These are phyloP conservation scores for Cercospora brassicicola DNA, from an alignment of 2,329 filamentous ascomycete genomes.

Conservation along the genomic window DNA sequence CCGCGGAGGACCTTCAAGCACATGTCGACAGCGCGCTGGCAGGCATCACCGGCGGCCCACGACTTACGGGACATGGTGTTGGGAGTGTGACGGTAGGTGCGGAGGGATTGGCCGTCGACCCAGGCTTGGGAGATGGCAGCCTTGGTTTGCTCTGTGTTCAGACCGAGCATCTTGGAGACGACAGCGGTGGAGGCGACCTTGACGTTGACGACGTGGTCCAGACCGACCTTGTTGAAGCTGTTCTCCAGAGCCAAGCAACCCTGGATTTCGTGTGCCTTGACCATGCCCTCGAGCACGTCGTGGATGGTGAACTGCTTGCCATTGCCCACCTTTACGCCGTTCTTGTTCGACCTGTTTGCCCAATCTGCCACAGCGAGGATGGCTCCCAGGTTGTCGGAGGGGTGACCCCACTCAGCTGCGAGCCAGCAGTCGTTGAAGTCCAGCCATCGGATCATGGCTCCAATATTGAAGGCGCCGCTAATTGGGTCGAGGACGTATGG, in stretches of 20 bases:
- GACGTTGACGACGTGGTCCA: conserved; percentile 96
- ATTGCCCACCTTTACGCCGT: conserved; percentile 69
- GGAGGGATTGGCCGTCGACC: conserved; percentile 93
- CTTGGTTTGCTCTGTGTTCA: conserved; percentile 85
- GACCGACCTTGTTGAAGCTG: conserved; percentile 96
- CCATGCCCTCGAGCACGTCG: conserved; percentile 88
- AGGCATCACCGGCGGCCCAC: conserved; percentile 97
- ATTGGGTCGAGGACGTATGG: conserved; percentile 93
- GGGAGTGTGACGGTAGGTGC: conserved; percentile 94
- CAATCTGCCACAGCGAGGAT: conserved; percentile 97
- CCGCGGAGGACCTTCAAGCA: conserved; percentile 96
- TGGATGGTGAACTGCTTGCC: conserved; percentile 82
- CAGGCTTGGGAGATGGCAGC: conserved; percentile 96
- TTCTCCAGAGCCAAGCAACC: conserved; percentile 95
- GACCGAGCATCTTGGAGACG: conserved; percentile 90
- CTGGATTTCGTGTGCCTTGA: conserved; percentile 99
- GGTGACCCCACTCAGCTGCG: conserved; percentile 97
- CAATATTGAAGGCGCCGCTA: conserved; percentile 97
- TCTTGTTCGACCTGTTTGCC: conserved; percentile 91
- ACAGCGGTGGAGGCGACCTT: conserved; percentile 96
- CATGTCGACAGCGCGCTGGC: conserved; percentile 95
- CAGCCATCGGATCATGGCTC: conserved; percentile 97
- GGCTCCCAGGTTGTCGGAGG: conserved; percentile 94
- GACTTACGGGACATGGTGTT: conserved; percentile 99
- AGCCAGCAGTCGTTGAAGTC: conserved; percentile 99